These are phyloP conservation scores for Stipa capillata DNA, from an alignment of 176 grass and related monocot species.

Conservation along the genomic window DNA sequence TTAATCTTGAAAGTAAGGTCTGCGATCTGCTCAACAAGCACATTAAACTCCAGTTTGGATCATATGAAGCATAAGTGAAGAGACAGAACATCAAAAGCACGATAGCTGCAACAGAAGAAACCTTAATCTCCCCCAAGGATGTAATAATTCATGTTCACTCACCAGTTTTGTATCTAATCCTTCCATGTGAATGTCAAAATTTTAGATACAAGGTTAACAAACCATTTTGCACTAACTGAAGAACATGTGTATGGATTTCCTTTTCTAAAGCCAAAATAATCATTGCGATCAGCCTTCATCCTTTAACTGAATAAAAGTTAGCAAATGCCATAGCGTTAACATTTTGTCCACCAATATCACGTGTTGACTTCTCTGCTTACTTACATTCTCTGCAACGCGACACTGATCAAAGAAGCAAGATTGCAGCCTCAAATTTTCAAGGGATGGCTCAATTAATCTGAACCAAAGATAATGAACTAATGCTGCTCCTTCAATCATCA, in stretches of 20 bases:
- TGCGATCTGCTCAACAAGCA: not conserved
- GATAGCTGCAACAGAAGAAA: not conserved
- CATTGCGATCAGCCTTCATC: not conserved
- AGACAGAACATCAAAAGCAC: not conserved
- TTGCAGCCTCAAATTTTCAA: not conserved
- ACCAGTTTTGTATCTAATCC: not conserved
- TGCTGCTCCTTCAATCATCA: constrained; percentile 3
- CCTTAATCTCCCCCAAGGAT: not conserved
- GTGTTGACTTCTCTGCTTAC: not conserved
- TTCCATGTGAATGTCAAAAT: not conserved
- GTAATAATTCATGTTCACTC: not conserved
- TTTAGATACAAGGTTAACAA: not conserved
- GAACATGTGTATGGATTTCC: not conserved
- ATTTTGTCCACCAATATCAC: not conserved
- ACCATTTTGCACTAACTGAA: constrained; percentile 4
- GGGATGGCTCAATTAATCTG: not conserved
- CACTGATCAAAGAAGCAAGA: not conserved
- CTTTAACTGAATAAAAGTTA: not conserved
- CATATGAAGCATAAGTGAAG: not conserved
- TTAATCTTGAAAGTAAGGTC: not conserved
- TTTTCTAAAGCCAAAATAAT: not conserved
- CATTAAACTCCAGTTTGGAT: not conserved
- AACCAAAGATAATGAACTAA: not conserved
- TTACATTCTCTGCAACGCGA: constrained; percentile 14
- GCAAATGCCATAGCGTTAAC: not conserved